Conservation (phyloP, 352 stramenopile species). For the Pythium sp. region DNA sequence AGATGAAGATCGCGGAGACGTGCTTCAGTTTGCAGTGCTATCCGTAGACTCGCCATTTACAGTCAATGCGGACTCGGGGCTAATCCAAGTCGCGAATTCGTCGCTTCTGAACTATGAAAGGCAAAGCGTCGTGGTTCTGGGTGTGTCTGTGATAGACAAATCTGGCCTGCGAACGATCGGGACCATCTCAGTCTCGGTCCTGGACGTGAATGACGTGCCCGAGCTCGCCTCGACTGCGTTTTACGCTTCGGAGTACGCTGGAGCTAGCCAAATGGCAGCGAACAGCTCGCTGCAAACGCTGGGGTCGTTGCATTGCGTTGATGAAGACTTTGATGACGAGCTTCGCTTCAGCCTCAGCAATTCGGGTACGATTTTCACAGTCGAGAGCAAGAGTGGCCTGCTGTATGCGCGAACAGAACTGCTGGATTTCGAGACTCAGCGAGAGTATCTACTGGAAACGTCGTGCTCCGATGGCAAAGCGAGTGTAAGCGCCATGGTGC, state of each 20-base stretch:
- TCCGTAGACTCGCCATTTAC: slow-evolving; percentile 2
- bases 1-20: slow-evolving; percentile 27
- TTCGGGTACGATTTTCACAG: slow-evolving; percentile 19
- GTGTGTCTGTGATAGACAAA: slow-evolving; percentile 6
- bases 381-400: slow-evolving; percentile 42
- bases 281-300: slow-evolving; percentile 22
- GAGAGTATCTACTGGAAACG: slow-evolving; percentile 25
- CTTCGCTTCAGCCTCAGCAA: slow-evolving; percentile 30
- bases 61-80: not conserved
- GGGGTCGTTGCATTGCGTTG: slow-evolving; percentile 39
- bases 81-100: not conserved
- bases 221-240: not conserved
- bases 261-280: not conserved
- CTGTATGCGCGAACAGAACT: slow-evolving; percentile 34
- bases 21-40: slow-evolving; percentile 21
- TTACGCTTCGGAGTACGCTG: slow-evolving; percentile 6
- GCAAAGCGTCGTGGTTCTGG: slow-evolving; percentile 1
- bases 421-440: slow-evolving; percentile 47
- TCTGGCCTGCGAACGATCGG: not conserved
- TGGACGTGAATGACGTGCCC: slow-evolving; percentile 9
- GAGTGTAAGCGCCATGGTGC: slow-evolving; percentile 12
- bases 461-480: slow-evolving; percentile 40
- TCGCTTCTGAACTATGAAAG: slow-evolving; percentile 11
- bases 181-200: not conserved
- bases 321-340: slow-evolving; percentile 44